Evolutionary conservation across 768 basidiomycete species (phyloP), one percentile per base, ranked within the genome.

Genomic region (Auriscalpium orientale): DNA sequence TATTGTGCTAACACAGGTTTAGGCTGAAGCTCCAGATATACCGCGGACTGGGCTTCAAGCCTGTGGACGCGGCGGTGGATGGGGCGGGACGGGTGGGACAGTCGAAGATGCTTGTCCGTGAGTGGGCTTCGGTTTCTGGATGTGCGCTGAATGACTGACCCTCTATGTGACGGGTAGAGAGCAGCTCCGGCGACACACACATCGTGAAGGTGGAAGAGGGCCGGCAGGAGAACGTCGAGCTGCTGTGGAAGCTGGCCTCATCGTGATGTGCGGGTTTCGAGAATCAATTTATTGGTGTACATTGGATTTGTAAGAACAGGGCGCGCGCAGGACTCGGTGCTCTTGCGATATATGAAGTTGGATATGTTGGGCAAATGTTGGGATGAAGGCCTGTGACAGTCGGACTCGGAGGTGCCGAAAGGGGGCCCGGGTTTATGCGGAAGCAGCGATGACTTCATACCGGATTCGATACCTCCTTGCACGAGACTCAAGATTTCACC

Each of bases 11-110:
- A 46, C 44, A 34, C 49, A 46, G 16, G 21, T 16, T n/a, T 58
- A 91, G 89, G 44, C 63, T 91, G 51, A 80, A 88, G 49, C 65
- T 90, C 21, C 79, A 79, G 60, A 71, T 91, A 58, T 89, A 81
- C 68, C 85, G 81, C 64, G 81, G 81, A 9, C 68, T 91, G 43
- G 89, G 89, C 16, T 86, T 91, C 58, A 81, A 86, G 51, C 81
- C 87, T 4, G 70, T 90, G 44, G 58, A 80, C 16, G 78, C 81
- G 56, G 79, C 28, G 28, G 4, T 28, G 28, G 28, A 79, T 54
- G 67, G 78, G 44, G 80, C 80, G 0, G 66, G 69, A 15, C 62
- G 80, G 28, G 61, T 67, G 12, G 66, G 69, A 15, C 62, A 80
- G 28, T 60, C 67, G 12, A 89, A 85, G 63, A 80, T 90, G 71